Percentiles rank a stretch among this genome's conserved stretches.
Conservation (phyloP, 169 alveolate genomes). For the Plasmodium adleri region DNA sequence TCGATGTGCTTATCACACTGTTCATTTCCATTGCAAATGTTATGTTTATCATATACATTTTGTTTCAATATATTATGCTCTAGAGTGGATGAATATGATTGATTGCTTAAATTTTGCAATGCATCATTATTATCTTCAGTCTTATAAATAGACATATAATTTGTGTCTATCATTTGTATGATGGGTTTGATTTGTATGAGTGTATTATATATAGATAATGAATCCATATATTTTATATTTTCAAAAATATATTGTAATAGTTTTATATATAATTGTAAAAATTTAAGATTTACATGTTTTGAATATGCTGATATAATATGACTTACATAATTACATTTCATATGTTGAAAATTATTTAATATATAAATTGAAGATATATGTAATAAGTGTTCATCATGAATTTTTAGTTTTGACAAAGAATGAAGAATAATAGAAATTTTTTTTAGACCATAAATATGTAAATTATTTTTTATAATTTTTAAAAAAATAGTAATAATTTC, state of each 20-base stretch:
- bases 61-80: too few relatives aligned
- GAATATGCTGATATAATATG: slow-evolving; percentile 64
- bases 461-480: slow-evolving; percentile 39
- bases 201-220: slow-evolving; percentile 66
- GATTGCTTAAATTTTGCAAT: too few relatives aligned
- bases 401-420: slow-evolving; percentile 37
- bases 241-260: slow-evolving; percentile 31
- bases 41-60: too few relatives aligned
- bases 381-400: slow-evolving; percentile 44
- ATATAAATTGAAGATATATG: slow-evolving; percentile 16
- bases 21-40: too few relatives aligned
- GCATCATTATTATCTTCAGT: not conserved
- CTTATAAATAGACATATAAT: not conserved
- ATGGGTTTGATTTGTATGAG: slow-evolving; percentile 30
- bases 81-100: too few relatives aligned
- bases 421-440: slow-evolving; percentile 36
- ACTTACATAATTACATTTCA: slow-evolving; percentile 46
- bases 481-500: slow-evolving; percentile 43
- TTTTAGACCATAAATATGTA: slow-evolving; percentile 34
- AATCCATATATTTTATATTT: slow-evolving; percentile 46
- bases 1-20: too few relatives aligned
- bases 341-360: slow-evolving; percentile 11
- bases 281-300: not conserved
- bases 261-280: slow-evolving; percentile 3
- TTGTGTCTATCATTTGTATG: slow-evolving; percentile 2